Evolutionary conservation across 441 rosid species (phyloP).

Genomic region (Pelargonium australe): DNA sequence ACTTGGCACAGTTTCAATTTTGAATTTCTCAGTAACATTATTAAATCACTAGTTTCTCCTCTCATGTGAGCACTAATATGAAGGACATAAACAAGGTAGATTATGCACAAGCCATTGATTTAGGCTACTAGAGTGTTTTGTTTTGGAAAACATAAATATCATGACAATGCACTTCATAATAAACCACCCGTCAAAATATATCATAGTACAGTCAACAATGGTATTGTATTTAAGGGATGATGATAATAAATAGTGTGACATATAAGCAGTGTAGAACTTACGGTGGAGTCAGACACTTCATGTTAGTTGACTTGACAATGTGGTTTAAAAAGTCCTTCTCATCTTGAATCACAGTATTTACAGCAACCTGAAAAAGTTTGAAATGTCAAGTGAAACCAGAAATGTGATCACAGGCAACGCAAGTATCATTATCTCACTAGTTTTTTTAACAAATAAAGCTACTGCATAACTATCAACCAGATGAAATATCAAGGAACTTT

Average conservation of each 20-base stretch:
- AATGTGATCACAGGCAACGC: not conserved
- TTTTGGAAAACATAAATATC: not conserved
- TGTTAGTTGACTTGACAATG: conserved; percentile 74
- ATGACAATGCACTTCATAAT: not conserved
- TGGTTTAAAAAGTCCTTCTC: conserved; percentile 80
- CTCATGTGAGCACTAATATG: no score
- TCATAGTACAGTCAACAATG: not conserved
- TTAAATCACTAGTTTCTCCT: no score
- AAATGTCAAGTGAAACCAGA: not conserved
- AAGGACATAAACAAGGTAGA: no score
- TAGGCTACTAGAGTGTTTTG: not conserved
- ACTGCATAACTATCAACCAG: not conserved
- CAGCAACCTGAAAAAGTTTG: conserved; percentile 58
- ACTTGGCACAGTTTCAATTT: no score
- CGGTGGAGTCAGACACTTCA: conserved; percentile 90
- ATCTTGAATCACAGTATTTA: conserved; percentile 63
- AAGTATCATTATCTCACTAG: not conserved
- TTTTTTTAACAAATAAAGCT: not conserved
- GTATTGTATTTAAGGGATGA: not conserved
- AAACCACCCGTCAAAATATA: not conserved
- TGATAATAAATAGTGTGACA: not conserved
- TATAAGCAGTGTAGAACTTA: conserved; percentile 29
- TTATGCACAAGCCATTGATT: not conserved
- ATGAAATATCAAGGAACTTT: not conserved
- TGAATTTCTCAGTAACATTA: no score